Evolutionary conservation across 1,284 basidiomycete genomes (phyloP).

Genomic region (Pseudozyma thailandica): DNA sequence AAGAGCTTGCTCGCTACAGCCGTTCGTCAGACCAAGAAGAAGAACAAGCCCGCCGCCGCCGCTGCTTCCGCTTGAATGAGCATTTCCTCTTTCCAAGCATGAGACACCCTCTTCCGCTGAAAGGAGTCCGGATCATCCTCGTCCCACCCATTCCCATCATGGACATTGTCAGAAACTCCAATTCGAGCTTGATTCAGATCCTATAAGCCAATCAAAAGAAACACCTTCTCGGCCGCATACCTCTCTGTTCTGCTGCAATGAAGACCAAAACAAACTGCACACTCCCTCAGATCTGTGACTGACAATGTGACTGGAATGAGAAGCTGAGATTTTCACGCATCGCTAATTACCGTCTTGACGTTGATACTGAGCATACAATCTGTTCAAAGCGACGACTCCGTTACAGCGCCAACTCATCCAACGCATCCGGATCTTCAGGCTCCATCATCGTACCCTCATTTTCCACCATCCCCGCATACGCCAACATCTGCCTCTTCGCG

Average conservation of each 20-base stretch:
- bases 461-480: constrained; percentile 48
- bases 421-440: constrained; percentile 46
- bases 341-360: too few species aligned
- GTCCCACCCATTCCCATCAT: neutral
- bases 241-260: too few species aligned
- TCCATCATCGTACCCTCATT: constrained; percentile 55
- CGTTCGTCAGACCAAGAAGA: constrained; percentile 90
- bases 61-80: constrained; percentile 21
- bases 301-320: too few species aligned
- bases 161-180: neutral
- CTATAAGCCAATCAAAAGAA: too few species aligned
- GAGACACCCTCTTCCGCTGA: too few species aligned
- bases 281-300: too few species aligned
- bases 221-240: too few species aligned
- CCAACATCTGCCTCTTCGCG: constrained; percentile 47
- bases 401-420: constrained; percentile 38
- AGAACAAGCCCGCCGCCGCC: constrained; percentile 71
- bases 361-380: neutral
- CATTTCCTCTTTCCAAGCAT: neutral
- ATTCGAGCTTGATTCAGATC: too few species aligned
- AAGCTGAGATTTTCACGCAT: too few species aligned
- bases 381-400: neutral
- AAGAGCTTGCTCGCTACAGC: constrained; percentile 81
- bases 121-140: too few species aligned
- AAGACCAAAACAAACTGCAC: too few species aligned